Conservation (phyloP, 176 grass and related monocot species). For the Triticum monococcum region DNA sequence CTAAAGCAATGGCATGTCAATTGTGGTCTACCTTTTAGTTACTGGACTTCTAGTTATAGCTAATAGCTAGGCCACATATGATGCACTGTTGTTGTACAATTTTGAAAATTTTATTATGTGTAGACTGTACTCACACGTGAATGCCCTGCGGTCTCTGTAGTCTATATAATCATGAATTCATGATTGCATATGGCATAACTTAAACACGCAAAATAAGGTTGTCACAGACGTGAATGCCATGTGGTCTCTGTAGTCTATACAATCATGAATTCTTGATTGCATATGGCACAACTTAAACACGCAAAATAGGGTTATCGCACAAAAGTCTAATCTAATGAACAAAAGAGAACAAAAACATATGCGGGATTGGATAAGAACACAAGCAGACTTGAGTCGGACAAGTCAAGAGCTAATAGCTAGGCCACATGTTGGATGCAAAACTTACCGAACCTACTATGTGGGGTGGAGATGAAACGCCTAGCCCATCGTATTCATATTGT, state of each 20-base stretch:
- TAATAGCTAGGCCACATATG: background rate
- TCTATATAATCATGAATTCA: background rate
- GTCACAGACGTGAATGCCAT: no score
- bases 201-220: no score
- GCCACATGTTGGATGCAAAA: no score
- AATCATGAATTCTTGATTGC: no score
- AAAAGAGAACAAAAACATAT: background rate
- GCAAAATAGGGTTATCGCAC: background rate
- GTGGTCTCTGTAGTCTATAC: no score
- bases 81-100: background rate
- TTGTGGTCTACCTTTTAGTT: background rate
- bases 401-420: no score
- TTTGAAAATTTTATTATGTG: background rate
- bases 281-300: no score
- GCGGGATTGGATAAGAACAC: background rate
- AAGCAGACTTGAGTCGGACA: no score
- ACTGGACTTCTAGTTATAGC: background rate
- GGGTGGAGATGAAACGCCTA: no score
- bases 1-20: constrained; percentile 4
- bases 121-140: background rate
- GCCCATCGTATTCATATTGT: background rate
- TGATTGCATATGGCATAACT: background rate
- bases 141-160: background rate
- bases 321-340: background rate
- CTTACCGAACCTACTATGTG: no score